A percentile compares a stretch with the other conserved stretches of the same genome.
These are phyloP conservation scores for Nemania bipapillata DNA, from an alignment of 2,329 filamentous ascomycete genomes.

Conservation along the genomic window DNA sequence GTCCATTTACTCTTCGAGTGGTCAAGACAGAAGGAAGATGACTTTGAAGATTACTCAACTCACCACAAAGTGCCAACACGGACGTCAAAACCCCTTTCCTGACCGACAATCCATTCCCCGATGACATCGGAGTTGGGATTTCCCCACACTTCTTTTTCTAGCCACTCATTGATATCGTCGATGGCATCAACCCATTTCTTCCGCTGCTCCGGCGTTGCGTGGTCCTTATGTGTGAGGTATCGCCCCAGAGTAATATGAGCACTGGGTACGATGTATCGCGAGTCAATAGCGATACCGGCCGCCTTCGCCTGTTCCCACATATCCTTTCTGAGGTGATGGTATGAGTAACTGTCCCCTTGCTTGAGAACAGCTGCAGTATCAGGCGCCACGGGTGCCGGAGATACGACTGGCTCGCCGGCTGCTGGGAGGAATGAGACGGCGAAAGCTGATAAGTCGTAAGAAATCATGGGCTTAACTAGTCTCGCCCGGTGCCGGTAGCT, in stretches of 20 bases:
- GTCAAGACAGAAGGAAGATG: not conserved
- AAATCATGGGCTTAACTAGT: conserved; percentile 83
- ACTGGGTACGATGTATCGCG: conserved; percentile 87
- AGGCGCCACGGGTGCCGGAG: conserved; percentile 56
- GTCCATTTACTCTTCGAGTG: not conserved
- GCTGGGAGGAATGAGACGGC: conserved; percentile 89
- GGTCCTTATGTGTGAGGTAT: conserved; percentile 76
- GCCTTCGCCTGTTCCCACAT: conserved; percentile 71
- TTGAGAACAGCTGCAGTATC: conserved; percentile 52
- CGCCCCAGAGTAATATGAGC: conserved; percentile 89
- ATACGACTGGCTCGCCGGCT: conserved; percentile 65
- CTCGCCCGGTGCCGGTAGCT: conserved; percentile 74
- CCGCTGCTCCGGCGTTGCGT: conserved; percentile 68
- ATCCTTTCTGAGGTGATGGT: conserved; percentile 89
- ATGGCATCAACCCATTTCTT: conserved; percentile 74
- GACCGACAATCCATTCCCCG: conserved; percentile 87
- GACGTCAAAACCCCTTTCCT: conserved; percentile 82
- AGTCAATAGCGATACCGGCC: conserved; percentile 75
- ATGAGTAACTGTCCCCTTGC: conserved; percentile 77
- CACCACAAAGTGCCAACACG: conserved; percentile 79
- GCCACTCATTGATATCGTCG: conserved; percentile 79
- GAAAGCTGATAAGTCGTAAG: conserved; percentile 85
- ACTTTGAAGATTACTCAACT: conserved; percentile 1
- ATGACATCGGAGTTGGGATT: conserved; percentile 56
- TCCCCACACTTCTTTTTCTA: conserved; percentile 77